A percentile compares a stretch with the other conserved stretches of the same genome.
Evolutionary conservation across 805 yeast species (phyloP).

Genomic region (Ogataea corticis): DNA sequence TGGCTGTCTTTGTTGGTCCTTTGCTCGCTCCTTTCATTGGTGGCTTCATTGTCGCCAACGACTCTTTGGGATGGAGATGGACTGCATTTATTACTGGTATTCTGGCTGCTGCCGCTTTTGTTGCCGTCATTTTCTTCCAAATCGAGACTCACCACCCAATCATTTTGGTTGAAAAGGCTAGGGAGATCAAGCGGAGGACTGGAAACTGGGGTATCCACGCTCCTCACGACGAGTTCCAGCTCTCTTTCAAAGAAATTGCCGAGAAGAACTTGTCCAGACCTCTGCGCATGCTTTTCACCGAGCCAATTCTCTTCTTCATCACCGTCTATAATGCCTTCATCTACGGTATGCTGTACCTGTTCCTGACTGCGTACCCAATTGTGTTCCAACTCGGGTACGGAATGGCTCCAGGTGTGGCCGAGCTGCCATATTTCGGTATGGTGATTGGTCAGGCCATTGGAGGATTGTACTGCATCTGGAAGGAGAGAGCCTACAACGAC

Average conservation of each 20-base stretch:
- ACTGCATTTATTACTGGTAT: conserved; percentile 70
- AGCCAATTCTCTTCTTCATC: conserved; percentile 70
- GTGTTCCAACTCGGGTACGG: conserved; percentile 65
- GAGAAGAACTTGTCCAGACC: conserved; percentile 71
- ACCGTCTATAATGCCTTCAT: conserved; percentile 75
- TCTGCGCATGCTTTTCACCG: conserved; percentile 59
- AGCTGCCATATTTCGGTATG: conserved; percentile 79
- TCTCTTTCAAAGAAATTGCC: conserved; percentile 57
- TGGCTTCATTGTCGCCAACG: conserved; percentile 58
- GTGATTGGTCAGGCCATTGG: conserved; percentile 68
- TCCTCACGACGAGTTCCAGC: conserved; percentile 64
- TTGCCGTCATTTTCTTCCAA: conserved; percentile 44
- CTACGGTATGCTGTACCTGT: conserved; percentile 74
- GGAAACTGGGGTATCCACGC: conserved; percentile 85
- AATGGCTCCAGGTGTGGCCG: conserved; percentile 62
- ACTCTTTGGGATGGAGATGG: conserved; percentile 81
- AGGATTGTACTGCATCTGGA: conserved; percentile 49
- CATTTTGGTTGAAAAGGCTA: conserved; percentile 63
- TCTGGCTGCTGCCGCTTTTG: conserved; percentile 42
- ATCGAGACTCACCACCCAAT: conserved; percentile 76
- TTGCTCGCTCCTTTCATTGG: conserved; percentile 80
- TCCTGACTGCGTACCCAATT: conserved; percentile 74
- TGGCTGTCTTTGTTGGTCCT: conserved; percentile 79
- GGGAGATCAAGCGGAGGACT: conserved; percentile 59
- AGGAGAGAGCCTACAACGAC: conserved; percentile 54